Evolutionary conservation across 495 filamentous ascomycete species (phyloP), one percentile per base, ranked within the genome.

Genomic region (Paragyromitra xinjiangensis): DNA sequence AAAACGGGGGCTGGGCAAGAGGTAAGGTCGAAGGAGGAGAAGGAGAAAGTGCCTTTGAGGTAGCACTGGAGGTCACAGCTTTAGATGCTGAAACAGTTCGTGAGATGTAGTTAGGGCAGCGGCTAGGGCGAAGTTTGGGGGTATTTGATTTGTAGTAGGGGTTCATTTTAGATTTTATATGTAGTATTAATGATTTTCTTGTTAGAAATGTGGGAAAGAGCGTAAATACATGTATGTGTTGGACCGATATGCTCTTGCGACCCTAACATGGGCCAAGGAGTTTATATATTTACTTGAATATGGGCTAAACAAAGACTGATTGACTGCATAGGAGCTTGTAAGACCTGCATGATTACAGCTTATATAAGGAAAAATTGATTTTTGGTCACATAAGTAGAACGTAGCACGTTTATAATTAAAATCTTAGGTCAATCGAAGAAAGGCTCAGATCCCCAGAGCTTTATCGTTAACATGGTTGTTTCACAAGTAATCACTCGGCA

Each of bases 401-500:
- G 34, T 34, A 34, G 26, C 55, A 59, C 34, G 34, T 19, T 16
- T n/a, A 2, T 59, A 2, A 55, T 3, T 4, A 55, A 55, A 7
- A 34, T 7, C 8, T 12, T 12, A 12, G 12, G 44, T 48, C 44
- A 48, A 53, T 8, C 16, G 14, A 53, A 22, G 50, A 7, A 7
- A 59, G 55, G 1, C 5, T n/a, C 3, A 6, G 11, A 12, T 48
- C 16, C 16, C 16, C 14, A n/a, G 14, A 48, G 5, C 44, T 48
- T 45, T 9, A 16, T 39, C 2, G 2, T 34, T 3, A 34, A 34
- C 2, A 34, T 34, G 4, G 29, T 34, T 34, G 29, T 19, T 71
- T 72, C 69, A 72, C 16, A 65, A 6, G 11, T 22, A 14, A 42
- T 72, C 69, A 72, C 69, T 65, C 59, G 59, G 22, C 34, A 24